Base-by-base conservation (phyloP, 2,329 filamentous ascomycete genomes). In the Fusarium scirpi region DNA sequence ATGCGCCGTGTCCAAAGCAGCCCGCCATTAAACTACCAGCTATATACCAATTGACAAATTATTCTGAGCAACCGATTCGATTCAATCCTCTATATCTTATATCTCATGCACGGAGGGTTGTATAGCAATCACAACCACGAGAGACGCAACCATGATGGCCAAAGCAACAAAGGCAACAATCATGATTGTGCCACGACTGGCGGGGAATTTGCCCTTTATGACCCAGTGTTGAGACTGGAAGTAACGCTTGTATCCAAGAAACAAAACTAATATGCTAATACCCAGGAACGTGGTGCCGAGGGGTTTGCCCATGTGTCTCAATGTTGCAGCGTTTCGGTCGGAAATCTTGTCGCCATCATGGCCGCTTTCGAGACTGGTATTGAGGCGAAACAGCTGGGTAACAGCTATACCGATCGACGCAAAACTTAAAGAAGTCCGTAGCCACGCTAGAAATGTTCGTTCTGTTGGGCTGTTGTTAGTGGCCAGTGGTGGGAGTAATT, bases 371-470 rank as follows among this genome's bases (percentile, higher is more conserved):
- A 92, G 82, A 11, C 89, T 86, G 1, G 90, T 92, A 82, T 94
- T 94, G 61, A 96, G 89, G 27, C 93, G 91, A 82, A 96, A 95
- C 49, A 96, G 88, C 78, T 96, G 93, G 2, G 93, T 95, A 43
- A 96, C 87, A 45, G 92, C 93, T 64, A 96, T 92, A 61, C 93
- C 93, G 71, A 96, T 95, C 34, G 88, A 92, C 13, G 92, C 92
- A 76, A 96, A 96, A 25, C 91, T 90, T 38, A 96, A 86, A 4
- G 91, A 94, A 5, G 93, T 96, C 55, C 93, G 88, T 45, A 96
- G 86, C 93, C 93, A 96, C 58, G 93, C 93, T 32, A 96, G 87
- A 79, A 95, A 96, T 0, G 93, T 96, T 22, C 93, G 87, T 80
- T 96, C 93, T 94, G 71, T 18, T 34, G 25, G 6, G 12, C 9